Evolutionary conservation across 495 filamentous ascomycete species (phyloP).

Genomic region (Massariosphaeria phaeospora): DNA sequence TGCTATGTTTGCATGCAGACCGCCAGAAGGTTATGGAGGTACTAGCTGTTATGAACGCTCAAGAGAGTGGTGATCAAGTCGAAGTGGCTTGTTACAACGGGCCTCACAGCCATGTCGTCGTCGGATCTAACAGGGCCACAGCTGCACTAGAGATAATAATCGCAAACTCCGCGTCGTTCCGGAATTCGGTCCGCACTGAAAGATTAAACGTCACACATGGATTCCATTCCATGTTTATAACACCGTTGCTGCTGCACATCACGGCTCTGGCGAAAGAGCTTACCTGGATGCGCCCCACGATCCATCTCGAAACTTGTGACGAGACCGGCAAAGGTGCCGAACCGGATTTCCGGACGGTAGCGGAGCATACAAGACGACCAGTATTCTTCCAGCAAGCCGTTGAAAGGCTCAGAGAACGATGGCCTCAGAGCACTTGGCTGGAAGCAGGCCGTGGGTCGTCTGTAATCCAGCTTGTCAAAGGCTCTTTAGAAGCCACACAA

Average conservation of each 20-base stretch:
- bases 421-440: conserved; percentile 18
- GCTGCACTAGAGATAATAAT: not conserved
- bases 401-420: conserved; percentile 14
- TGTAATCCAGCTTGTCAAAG: conserved; percentile 22
- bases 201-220: conserved; percentile 25
- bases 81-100: conserved; percentile 29
- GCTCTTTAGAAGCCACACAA: not conserved
- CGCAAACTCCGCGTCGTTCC: not conserved
- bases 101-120: conserved; percentile 15
- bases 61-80: not conserved
- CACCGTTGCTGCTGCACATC: conserved; percentile 14
- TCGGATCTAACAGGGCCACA: not conserved
- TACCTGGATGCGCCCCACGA: conserved; percentile 18
- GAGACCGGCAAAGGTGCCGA: not conserved
- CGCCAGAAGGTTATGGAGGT: not conserved
- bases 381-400: conserved; percentile 32
- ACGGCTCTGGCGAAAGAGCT: conserved; percentile 14
- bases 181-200: not conserved
- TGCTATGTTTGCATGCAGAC: conserved; percentile 1
- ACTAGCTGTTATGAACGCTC: not conserved
- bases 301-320: conserved; percentile 15
- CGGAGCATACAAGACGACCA: conserved; percentile 21
- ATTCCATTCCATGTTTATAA: conserved; percentile 30
- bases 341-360: conserved; percentile 4
- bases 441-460: conserved; percentile 31